Conservation (phyloP, 306 rosid species). For the Dalbergia cultrata region DNA sequence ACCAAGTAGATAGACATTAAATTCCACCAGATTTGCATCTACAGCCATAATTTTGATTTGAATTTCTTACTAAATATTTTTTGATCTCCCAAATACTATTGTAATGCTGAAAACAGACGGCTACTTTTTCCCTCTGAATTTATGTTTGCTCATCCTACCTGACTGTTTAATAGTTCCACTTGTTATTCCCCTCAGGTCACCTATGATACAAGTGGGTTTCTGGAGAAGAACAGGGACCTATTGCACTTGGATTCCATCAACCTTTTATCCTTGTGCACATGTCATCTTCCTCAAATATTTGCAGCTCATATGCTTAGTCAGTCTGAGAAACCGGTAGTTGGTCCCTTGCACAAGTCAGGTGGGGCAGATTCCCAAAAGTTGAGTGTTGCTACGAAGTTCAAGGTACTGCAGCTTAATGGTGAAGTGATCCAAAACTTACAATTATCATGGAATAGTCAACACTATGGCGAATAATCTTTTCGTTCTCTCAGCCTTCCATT, state of each 20-base stretch:
- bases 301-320: constrained; percentile 86
- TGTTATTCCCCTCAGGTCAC: constrained; percentile 75
- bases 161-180: constrained; percentile 54
- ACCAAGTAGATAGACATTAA: constrained; percentile 2
- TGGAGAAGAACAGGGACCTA: constrained; percentile 97
- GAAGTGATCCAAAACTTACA: constrained; percentile 4
- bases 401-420: constrained; percentile 59
- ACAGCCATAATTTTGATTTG: constrained; percentile 31
- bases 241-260: constrained; percentile 91
- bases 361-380: constrained; percentile 98
- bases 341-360: constrained; percentile 85
- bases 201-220: constrained; percentile 91
- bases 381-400: constrained; percentile 96
- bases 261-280: constrained; percentile 89
- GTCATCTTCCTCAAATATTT: constrained; percentile 89
- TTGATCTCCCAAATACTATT: constrained; percentile 3
- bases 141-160: constrained; percentile 41
- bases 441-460: constrained; percentile 18
- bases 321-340: constrained; percentile 85
- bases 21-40: constrained; percentile 1
- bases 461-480: constrained; percentile 1
- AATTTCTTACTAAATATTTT: constrained; percentile 5
- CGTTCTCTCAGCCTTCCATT: constrained; percentile 20
- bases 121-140: neutral
- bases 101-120: constrained; percentile 24